A percentile compares a stretch with the other conserved stretches of the same genome.
Conservation (phyloP, 331 rosid genomes). For the Malus hybrid region DNA sequence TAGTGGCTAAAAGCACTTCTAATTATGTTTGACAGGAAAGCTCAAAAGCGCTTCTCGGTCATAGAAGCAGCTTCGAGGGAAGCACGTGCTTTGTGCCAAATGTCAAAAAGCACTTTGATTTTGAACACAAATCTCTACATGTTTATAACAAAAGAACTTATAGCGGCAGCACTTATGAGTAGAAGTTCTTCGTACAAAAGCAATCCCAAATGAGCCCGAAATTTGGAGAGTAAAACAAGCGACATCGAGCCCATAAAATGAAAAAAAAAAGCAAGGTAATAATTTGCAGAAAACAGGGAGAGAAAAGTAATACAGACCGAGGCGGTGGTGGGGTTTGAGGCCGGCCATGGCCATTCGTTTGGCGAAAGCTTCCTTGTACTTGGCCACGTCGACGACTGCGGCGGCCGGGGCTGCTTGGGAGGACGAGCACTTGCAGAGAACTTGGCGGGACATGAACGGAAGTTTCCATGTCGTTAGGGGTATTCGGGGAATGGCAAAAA, state of each 20-base stretch:
- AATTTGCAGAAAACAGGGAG: neutral
- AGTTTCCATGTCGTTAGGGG: constrained; percentile 12
- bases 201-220: neutral
- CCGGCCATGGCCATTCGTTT: constrained; percentile 86
- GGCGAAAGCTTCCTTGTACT: constrained; percentile 59
- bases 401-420: constrained; percentile 23
- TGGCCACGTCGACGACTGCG: constrained; percentile 31
- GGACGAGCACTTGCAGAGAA: constrained; percentile 27
- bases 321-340: constrained; percentile 71
- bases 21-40: neutral
- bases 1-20: neutral
- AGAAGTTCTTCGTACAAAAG: no score
- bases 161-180: neutral
- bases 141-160: neutral
- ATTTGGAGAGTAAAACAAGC: neutral
- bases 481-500: constrained; percentile 25
- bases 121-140: neutral
- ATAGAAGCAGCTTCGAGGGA: neutral
- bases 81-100: neutral
- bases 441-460: constrained; percentile 16
- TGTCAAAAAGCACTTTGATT: no score
- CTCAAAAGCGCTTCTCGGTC: neutral
- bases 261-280: neutral
- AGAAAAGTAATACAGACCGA: constrained; percentile 39
- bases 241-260: neutral